A percentile compares a stretch with the other conserved stretches of the same genome.
These are phyloP conservation scores for Vitis hybrid DNA, from an alignment of 177 flowering plant genomes.

Conservation along the genomic window DNA sequence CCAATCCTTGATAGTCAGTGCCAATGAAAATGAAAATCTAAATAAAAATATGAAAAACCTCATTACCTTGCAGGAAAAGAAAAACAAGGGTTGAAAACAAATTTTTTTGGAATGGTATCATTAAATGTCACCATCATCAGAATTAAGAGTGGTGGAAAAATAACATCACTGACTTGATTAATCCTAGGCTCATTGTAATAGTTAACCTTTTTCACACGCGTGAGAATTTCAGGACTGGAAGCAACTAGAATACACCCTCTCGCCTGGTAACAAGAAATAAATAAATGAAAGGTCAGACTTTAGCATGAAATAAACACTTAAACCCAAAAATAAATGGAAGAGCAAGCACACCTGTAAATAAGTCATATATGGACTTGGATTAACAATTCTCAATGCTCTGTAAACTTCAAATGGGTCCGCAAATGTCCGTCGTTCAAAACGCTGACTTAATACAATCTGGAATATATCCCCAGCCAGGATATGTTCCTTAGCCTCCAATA, in stretches of 20 bases:
- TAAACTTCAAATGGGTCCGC: conserved; percentile 97
- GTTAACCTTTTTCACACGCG: conserved; percentile 78
- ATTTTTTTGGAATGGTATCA: too few relatives aligned
- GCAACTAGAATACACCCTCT: conserved; percentile 94
- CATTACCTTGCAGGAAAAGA: neutral
- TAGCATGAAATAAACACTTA: neutral
- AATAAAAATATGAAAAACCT: neutral
- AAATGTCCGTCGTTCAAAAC: conserved; percentile 89
- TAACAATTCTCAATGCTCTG: conserved; percentile 88
- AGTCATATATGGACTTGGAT: conserved; percentile 96
- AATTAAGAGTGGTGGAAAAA: neutral
- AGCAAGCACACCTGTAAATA: conserved; percentile 67
- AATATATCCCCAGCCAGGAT: conserved; percentile 87
- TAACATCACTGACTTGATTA: neutral
- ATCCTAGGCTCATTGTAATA: neutral
- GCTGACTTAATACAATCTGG: conserved; percentile 94
- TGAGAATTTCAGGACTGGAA: conserved; percentile 96
- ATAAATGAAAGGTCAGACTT: neutral
- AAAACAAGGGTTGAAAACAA: neutral
- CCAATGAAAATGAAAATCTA: conserved; percentile 4
- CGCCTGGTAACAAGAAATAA: conserved; percentile 50
- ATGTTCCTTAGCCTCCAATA: conserved; percentile 73
- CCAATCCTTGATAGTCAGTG: conserved; percentile 2
- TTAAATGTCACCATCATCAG: neutral
- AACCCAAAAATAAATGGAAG: neutral